A percentile compares a stretch with the other conserved stretches of the same genome.
phyloP scores from a whole-genome alignment of 495 filamentous ascomycete genomes.

The Bathelium albidoporum region DNA sequence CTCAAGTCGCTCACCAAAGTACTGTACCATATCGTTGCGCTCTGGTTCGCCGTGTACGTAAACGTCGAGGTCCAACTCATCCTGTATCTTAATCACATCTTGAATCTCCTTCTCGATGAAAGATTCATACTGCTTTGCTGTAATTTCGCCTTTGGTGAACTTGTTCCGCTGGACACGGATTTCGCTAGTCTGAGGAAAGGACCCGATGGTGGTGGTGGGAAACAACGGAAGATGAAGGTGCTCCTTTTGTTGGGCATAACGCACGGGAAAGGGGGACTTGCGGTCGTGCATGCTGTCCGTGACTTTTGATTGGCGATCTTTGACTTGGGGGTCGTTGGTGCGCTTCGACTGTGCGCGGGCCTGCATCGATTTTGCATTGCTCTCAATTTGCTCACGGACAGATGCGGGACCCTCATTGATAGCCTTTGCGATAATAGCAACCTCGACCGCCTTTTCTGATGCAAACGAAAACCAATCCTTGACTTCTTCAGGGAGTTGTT shows the following conservation, averaged over 20 bases:
- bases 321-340: constrained; percentile 93
- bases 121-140: constrained; percentile 79
- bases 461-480: constrained; percentile 98
- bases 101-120: constrained; percentile 98
- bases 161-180: constrained; percentile 93
- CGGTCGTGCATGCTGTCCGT: constrained; percentile 80
- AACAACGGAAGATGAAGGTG: constrained; percentile 86
- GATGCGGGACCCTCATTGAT: constrained; percentile 80
- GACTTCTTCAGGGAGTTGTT: constrained; percentile 86
- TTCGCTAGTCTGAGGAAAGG: constrained; percentile 97
- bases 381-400: constrained; percentile 76
- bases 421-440: constrained; percentile 91
- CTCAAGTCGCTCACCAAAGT: constrained; percentile 93
- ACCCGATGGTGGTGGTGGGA: constrained; percentile 98
- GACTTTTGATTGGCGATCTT: constrained; percentile 83
- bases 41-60: constrained; percentile 97
- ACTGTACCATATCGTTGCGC: constrained; percentile 99
- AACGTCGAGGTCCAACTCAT: constrained; percentile 93
- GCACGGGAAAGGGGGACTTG: constrained; percentile 71
- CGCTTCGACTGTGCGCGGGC: constrained; percentile 79
- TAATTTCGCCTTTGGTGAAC: constrained; percentile 97
- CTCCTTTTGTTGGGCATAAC: constrained; percentile 76
- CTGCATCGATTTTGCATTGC: constrained; percentile 85
- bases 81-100: constrained; percentile 87
- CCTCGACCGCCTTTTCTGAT: constrained; percentile 82